Percentiles rank a stretch among this genome's conserved stretches.
phyloP scores from a whole-genome alignment of 2,329 filamentous ascomycete species.

The Colletotrichum cereale region DNA sequence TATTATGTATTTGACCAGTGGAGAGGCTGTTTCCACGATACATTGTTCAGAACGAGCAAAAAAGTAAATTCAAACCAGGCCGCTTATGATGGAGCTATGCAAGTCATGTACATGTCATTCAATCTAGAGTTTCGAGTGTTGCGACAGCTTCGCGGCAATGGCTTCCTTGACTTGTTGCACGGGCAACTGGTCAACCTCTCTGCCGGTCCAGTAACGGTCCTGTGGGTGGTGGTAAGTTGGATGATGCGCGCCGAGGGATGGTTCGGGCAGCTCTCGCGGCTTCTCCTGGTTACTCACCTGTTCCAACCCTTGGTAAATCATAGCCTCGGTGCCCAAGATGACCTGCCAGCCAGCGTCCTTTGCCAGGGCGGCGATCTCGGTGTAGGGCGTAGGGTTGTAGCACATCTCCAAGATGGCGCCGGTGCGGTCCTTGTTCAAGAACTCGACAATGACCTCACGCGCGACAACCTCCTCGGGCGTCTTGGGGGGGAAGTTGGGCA shows the following conservation, averaged over 20 bases:
- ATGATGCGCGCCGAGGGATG: background rate
- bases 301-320: slow-evolving; percentile 83
- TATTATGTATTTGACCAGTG: too few species aligned
- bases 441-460: slow-evolving; percentile 65
- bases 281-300: slow-evolving; percentile 58
- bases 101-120: slow-evolving; percentile 14
- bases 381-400: slow-evolving; percentile 81
- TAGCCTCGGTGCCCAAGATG: slow-evolving; percentile 79
- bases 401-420: slow-evolving; percentile 85
- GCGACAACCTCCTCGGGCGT: slow-evolving; percentile 72
- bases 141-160: slow-evolving; percentile 58
- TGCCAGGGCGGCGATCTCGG: slow-evolving; percentile 73
- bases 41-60: background rate
- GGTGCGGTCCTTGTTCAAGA: slow-evolving; percentile 63
- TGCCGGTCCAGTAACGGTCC: slow-evolving; percentile 74
- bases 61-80: slow-evolving; percentile 18
- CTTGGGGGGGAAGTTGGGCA: slow-evolving; percentile 81
- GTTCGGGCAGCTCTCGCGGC: background rate
- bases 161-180: slow-evolving; percentile 69
- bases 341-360: slow-evolving; percentile 76
- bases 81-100: slow-evolving; percentile 35
- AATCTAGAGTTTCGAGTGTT: slow-evolving; percentile 48
- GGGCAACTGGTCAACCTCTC: slow-evolving; percentile 68
- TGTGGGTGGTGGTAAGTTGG: slow-evolving; percentile 32
- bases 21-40: background rate